phyloP scores from a whole-genome alignment of 1,284 basidiomycete species.

The Xerocomus minutiporus region DNA sequence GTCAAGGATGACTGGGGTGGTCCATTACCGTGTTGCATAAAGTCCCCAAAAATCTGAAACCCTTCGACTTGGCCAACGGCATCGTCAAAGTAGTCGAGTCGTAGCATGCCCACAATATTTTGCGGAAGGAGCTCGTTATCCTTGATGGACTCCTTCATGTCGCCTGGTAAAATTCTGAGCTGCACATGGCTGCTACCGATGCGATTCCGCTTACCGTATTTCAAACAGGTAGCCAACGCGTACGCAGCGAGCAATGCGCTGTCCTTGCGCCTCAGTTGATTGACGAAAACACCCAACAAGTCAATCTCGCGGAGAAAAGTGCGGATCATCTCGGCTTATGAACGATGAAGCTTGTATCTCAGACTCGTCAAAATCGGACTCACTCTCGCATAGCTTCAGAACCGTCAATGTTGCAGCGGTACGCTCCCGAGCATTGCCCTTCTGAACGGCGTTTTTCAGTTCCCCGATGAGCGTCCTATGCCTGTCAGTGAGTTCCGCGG shows the following conservation, averaged over 20 bases:
- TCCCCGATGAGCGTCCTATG: conserved; percentile 10
- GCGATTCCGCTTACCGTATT: conserved; percentile 7
- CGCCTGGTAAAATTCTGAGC: conserved; percentile 5
- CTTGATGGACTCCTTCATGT: conserved; percentile 14
- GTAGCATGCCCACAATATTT: conserved; percentile 20
- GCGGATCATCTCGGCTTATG: neutral
- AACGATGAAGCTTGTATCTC: neutral
- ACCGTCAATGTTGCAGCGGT: conserved; percentile 8
- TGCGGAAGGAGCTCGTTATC: conserved; percentile 7
- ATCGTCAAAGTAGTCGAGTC: conserved; percentile 25
- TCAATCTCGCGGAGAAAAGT: neutral
- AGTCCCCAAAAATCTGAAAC: conserved; percentile 22
- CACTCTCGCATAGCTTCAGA: neutral
- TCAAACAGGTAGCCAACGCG: conserved; percentile 11
- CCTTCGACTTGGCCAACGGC: conserved; percentile 21
- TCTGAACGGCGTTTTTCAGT: conserved; percentile 5
- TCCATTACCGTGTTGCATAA: conserved; percentile 20
- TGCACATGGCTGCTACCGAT: neutral
- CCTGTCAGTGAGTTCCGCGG: neutral
- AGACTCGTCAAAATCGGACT: neutral
- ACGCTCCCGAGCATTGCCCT: conserved; percentile 6
- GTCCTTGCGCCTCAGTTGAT: conserved; percentile 8
- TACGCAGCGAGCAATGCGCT: conserved; percentile 7
- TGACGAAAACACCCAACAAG: conserved; percentile 4
- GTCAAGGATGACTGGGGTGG: neutral